Base-by-base conservation (phyloP, 805 yeast genomes). In the Kodamaea jinghongensis region DNA sequence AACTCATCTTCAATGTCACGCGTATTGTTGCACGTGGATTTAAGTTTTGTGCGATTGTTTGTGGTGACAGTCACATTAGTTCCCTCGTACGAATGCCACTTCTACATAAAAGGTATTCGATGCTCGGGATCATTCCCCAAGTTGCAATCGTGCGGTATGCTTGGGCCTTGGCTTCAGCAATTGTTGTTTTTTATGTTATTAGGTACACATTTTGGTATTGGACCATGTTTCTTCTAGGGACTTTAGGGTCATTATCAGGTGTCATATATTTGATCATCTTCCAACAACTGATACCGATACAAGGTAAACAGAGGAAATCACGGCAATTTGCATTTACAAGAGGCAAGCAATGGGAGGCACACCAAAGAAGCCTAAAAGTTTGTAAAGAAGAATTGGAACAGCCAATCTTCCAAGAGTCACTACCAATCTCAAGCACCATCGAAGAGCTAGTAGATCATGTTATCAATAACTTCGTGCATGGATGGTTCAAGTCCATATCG, bases 401-500 rank as follows among this genome's bases (percentile, higher is more conserved):
- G 5, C 61, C 65, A 0, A 50, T 71, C 2, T 63, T 73, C 26
- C 73, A 75, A 2, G 75, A 75, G 16, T 75, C 80, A 17, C 70
- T 74, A 41, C 49, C 71, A 2, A 68, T 82, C 4, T 76, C 84
- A 2, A 78, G 73, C 31, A 62, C 78, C 0, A 36, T 83, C 4
- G 75, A 77, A 33, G 70, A 67, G 8, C 54, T 83, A n/a, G 59
- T 79, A 3, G 63, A 64, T 25, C 58, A 72, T 29, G 61, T 83
- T 1, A 46, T 78, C 5, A 50, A 71, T 11, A 79, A 77, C 38
- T 83, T 83, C 52, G 68, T 83, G 5, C 58, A 61, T 29, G 56
- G 74, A 4, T 83, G 90, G 90, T 81, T 66, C 51, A 35, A 47
- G 2, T 55, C 62, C n/a, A 65, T 82, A 1, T 61, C 79, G 0